phyloP scores from a whole-genome alignment of 1,139 yeast species.

The Zygoascus meyerae region DNA sequence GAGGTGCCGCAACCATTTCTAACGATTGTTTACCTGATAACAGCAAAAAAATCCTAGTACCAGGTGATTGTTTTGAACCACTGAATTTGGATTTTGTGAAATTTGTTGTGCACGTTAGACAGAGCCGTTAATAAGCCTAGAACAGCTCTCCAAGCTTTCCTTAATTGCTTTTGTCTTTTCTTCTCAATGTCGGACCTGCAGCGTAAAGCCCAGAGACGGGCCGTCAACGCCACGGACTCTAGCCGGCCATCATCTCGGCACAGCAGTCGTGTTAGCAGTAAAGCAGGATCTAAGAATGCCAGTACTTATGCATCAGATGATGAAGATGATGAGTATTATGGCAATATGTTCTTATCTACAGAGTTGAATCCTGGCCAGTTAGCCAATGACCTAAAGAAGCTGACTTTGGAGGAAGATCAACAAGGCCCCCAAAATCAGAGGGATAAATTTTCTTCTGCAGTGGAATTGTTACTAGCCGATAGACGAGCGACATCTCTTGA shows the following conservation, averaged over 20 bases:
- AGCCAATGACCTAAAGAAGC: slow-evolving; percentile 19
- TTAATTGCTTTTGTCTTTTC: too few species aligned
- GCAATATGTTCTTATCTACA: slow-evolving; percentile 21
- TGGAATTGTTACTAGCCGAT: slow-evolving; percentile 29
- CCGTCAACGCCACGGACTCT: neutral
- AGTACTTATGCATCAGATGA: slow-evolving; percentile 15
- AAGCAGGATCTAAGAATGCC: neutral
- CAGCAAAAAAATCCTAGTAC: too few species aligned
- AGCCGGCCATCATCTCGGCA: neutral
- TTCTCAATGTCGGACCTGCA: slow-evolving; percentile 1
- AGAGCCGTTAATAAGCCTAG: too few species aligned
- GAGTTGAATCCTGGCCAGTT: slow-evolving; percentile 19
- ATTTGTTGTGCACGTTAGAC: too few species aligned
- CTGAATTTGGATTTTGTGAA: too few species aligned
- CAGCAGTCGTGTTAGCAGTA: neutral
- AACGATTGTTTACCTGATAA: too few species aligned
- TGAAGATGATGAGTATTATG: slow-evolving; percentile 24
- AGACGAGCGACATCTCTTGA: slow-evolving; percentile 30
- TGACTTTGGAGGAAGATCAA: slow-evolving; percentile 13
- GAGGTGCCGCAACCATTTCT: too few species aligned
- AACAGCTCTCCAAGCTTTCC: too few species aligned
- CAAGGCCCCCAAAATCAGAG: slow-evolving; percentile 3
- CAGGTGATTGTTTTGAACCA: too few species aligned
- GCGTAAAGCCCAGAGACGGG: neutral
- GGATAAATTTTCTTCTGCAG: slow-evolving; percentile 25